These are phyloP conservation scores for Haematococcus lacustris DNA, from an alignment of 139 green algal species.

Conservation along the genomic window DNA sequence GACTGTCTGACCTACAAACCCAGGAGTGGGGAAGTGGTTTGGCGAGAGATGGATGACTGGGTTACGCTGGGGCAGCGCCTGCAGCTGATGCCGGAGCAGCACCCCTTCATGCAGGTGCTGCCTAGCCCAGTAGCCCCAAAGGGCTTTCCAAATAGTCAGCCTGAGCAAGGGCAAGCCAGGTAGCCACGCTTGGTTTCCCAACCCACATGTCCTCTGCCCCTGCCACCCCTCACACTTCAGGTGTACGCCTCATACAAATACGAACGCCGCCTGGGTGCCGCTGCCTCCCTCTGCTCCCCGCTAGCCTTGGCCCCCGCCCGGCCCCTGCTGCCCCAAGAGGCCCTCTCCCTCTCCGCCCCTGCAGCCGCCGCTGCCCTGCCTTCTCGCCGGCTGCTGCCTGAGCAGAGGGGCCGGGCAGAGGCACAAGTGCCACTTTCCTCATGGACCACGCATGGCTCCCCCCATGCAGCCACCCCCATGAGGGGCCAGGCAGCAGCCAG, in stretches of 20 bases:
- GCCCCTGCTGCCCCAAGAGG: no score
- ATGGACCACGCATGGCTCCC: neutral
- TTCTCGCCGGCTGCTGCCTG: no score
- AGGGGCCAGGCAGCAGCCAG: neutral
- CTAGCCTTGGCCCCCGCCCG: no score
- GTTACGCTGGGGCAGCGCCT: neutral
- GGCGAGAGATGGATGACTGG: constrained; percentile 8
- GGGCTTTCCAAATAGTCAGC: neutral
- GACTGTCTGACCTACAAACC: neutral
- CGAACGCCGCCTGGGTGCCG: no score
- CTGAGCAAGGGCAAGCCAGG: neutral
- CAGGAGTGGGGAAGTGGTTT: neutral
- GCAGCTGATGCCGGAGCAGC: neutral
- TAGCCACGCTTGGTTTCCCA: neutral
- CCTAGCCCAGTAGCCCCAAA: neutral
- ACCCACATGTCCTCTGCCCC: neutral
- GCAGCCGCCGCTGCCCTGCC: no score
- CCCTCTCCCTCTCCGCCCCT: no score
- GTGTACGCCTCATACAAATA: no score
- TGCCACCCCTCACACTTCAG: neutral
- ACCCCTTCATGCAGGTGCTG: neutral
- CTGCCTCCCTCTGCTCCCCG: no score
- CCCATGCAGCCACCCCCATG: neutral
- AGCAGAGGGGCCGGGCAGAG: no score
- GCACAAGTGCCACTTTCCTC: no score